Conservation (phyloP, 129 eudicot species). For the Dittrichia graveolens region DNA sequence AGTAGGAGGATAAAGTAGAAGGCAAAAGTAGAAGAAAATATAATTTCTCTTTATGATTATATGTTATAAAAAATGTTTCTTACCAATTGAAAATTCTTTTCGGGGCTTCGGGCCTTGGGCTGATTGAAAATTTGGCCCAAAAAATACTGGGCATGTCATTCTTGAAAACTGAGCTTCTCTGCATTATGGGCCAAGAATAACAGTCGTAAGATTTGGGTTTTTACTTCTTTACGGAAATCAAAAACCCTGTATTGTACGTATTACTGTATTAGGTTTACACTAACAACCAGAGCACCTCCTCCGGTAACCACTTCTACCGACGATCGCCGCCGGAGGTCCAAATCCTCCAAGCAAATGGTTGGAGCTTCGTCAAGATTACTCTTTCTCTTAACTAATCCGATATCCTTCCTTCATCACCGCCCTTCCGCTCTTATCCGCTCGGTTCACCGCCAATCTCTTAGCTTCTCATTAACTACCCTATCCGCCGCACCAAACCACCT, state of each 20-base stretch:
- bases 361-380: conserved; percentile 46
- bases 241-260: not conserved
- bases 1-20: too few species aligned
- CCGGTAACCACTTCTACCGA: conserved; percentile 31
- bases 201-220: not conserved
- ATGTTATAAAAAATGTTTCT: too few species aligned
- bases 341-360: conserved; percentile 21
- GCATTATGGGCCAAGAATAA: not conserved
- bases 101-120: too few species aligned
- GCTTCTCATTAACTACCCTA: conserved; percentile 12
- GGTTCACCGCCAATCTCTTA: conserved; percentile 12
- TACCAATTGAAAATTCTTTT: too few species aligned
- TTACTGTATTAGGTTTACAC: conserved; percentile 18
- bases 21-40: too few species aligned
- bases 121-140: too few species aligned
- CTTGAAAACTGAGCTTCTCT: conserved; percentile 1
- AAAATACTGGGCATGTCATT: too few species aligned
- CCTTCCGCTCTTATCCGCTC: conserved; percentile 38
- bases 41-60: too few species aligned
- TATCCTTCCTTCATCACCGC: conserved; percentile 45
- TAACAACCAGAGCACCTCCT: conserved; percentile 19
- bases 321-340: conserved; percentile 6
- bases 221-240: not conserved
- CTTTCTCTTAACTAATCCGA: conserved; percentile 46
- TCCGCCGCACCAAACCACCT: conserved; percentile 23